Base-by-base conservation (phyloP, 306 rosid species). In the Malus asiatica region DNA sequence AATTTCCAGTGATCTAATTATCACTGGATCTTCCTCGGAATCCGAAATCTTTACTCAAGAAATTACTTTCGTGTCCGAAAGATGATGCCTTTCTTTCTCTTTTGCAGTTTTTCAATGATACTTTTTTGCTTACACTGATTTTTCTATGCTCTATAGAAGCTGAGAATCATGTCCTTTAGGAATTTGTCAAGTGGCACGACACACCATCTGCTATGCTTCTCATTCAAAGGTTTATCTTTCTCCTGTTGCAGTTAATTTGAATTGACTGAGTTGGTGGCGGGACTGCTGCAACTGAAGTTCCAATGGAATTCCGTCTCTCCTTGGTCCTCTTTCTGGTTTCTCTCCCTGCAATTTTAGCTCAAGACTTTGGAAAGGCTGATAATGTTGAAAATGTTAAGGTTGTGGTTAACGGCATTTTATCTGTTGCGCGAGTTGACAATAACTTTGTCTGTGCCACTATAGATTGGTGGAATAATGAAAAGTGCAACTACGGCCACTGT, bases 401-500 rank as follows among this genome's bases (percentile, higher is more conserved):
- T 80, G 46, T 66, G 63, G 86, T 95, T 40, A 81, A 89, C 71
- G 99, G 98, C 73, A 77, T 79, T 70, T 68, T 59, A 70, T 62
- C 80, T 61, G 82, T 81, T 73, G 93, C 90, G 46, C 88, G 83
- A 71, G 82, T 82, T 64, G 99, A 92, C 84, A 87, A 86, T 30
- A 89, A 88, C 77, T 95, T 85, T 68, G 78, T 95, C 61, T 95
- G 99, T 88, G 99, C 99, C 66, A 95, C 99, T 70, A 78, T 95
- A 82, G 99, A 95, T 89, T 95, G 97, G 99, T 95, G 99, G 99
- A 93, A 93, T 77, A 89, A 84, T 70, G 93, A 90, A 40, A 95
- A 95, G 82, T 95, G 99, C 42, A 81, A 90, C 83, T 95, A 95
- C 82, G 84, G 83, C 82, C 85, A 86, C 30, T 95, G 99, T 80